Conservation (phyloP, 768 basidiomycete species). For the Podaxis sp. region DNA sequence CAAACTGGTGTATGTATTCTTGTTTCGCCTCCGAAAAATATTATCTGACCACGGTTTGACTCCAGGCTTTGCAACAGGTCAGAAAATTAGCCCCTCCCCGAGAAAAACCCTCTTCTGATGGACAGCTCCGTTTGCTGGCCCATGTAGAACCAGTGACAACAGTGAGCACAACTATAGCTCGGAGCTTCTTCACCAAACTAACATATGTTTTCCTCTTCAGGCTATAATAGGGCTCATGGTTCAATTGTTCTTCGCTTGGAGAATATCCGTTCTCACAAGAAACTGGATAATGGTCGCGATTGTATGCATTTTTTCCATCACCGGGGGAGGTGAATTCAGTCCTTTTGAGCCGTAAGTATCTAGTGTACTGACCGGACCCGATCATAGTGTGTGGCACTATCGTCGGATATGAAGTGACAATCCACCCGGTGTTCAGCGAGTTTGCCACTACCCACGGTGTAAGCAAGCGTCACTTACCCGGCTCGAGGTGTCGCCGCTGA, state of each 20-base stretch:
- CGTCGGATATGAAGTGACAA: conserved; percentile 21
- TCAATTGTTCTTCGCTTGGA: conserved; percentile 43
- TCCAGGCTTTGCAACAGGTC: neutral
- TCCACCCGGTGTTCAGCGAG: conserved; percentile 20
- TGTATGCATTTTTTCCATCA: conserved; percentile 15
- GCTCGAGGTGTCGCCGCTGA: neutral
- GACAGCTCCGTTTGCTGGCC: neutral
- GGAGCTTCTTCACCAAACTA: neutral
- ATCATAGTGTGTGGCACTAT: conserved; percentile 25
- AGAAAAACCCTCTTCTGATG: neutral
- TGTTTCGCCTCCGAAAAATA: neutral
- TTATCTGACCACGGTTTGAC: neutral
- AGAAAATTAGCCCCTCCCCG: neutral
- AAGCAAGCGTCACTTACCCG: neutral
- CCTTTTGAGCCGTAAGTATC: neutral
- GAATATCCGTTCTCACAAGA: conserved; percentile 23
- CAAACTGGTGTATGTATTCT: conserved; percentile 7
- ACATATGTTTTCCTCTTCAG: conserved; percentile 18
- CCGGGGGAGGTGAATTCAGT: conserved; percentile 19
- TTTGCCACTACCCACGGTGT: conserved; percentile 19
- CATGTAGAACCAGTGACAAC: conserved; percentile 39
- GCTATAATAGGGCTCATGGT: conserved; percentile 39
- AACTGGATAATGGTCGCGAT: conserved; percentile 16
- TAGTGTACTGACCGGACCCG: neutral
- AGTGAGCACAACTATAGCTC: conserved; percentile 18